Conservation (phyloP, 352 stramenopile species). For the Blastocystis sp. region DNA sequence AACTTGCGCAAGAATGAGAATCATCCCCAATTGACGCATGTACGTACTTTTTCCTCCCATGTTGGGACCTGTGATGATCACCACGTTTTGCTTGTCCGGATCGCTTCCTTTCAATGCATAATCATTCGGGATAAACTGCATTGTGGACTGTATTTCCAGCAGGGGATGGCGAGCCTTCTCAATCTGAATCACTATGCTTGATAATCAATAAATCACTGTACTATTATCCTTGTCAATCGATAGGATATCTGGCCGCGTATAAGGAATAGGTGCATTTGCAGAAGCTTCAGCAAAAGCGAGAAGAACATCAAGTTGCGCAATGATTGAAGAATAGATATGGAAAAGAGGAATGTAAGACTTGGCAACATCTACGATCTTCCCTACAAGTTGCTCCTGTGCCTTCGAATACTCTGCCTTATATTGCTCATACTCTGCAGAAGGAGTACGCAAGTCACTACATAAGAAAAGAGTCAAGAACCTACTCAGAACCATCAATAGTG, state of each 20-base stretch:
- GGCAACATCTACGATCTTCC: conserved; percentile 84
- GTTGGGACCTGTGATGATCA: conserved; percentile 95
- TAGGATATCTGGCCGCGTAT: conserved; percentile 70
- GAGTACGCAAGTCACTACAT: conserved; percentile 74
- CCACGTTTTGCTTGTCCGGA: conserved; percentile 63
- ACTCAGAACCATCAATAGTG: conserved; percentile 71
- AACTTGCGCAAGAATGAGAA: conserved; percentile 85
- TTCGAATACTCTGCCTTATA: conserved; percentile 82
- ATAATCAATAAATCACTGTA: conserved; percentile 71
- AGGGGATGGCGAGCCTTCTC: conserved; percentile 87
- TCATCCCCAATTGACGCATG: conserved; percentile 78
- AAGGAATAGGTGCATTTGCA: conserved; percentile 72
- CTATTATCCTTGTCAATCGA: conserved; percentile 37
- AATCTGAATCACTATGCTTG: conserved; percentile 71
- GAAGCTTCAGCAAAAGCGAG: conserved; percentile 85
- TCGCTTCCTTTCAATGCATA: conserved; percentile 72
- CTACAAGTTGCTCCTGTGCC: conserved; percentile 80
- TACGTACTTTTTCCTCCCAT: conserved; percentile 98
- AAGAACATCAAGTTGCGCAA: conserved; percentile 89
- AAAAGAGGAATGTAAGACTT: conserved; percentile 89
- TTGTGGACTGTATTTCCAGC: conserved; percentile 90
- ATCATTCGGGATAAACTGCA: conserved; percentile 97
- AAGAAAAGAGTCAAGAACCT: not conserved
- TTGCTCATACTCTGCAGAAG: conserved; percentile 77
- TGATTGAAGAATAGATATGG: conserved; percentile 76